Base-by-base conservation (phyloP, 805 yeast species). In the Myxozyma lipomycoides region DNA sequence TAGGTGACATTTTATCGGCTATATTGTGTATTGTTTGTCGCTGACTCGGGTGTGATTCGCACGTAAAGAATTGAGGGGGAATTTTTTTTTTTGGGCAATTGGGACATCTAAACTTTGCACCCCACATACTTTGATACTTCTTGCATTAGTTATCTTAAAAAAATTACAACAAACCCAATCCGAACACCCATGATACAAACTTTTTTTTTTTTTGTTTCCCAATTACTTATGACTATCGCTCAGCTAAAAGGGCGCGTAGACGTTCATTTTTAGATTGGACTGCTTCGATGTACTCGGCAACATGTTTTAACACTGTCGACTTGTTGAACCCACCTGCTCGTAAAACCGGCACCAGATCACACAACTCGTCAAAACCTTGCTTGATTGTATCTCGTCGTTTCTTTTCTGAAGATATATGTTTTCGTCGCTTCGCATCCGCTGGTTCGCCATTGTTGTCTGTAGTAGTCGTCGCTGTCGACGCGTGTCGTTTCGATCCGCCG, bases 361-460 rank as follows among this genome's bases (percentile, higher is more conserved):
- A 63, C 61, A 72, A 58, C 42, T 64, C 67, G n/a, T 65, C 65
- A 52, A 70, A 70, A 35, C 66, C 64, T 38, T 57, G 61, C 57
- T 69, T 70, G 56, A 72, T 73, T 30, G 56, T 52, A 48, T 69
- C 71, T 3, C 76, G 63, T 1, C 76, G 65, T 25, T 67, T 63
- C 60, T 72, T 68, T 46, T 72, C 76, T 39, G 69, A 66, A 19
- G 63, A 60, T 25, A 70, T 63, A 50, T 72, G 76, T 40, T 58
- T 46, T 19, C 76, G 62, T 37, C 67, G 65, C 54, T 70, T 69
- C 36, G 67, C 70, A 26, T 67, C 70, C 9, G 67, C 49, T 3
- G 67, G 59, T 26, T 48, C 48, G 35, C 37, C 55, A 19, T 10
- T 30, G 24, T 17, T 19, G 12, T 41, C 44, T 9, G 7, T 12